Percentiles rank a stretch among this genome's conserved stretches.
phyloP scores from a whole-genome alignment of 225 moss, liverwort and hornwort genomes.

The Asterella californica region DNA sequence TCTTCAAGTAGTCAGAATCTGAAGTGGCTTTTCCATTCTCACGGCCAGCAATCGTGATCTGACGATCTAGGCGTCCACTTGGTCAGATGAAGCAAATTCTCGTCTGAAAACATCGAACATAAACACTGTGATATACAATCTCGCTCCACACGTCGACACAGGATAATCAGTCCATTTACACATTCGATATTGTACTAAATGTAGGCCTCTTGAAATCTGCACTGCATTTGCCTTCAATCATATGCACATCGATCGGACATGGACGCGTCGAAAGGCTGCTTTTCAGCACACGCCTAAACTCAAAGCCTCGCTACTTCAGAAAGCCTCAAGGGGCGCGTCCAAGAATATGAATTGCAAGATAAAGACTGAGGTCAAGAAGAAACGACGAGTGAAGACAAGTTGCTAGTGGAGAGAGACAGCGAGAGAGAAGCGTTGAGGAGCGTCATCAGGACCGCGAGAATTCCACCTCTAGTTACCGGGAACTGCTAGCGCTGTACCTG shows the following conservation, averaged over 20 bases:
- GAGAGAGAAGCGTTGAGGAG: too few relatives aligned
- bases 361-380: background rate
- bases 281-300: background rate
- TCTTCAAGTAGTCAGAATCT: background rate
- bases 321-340: background rate
- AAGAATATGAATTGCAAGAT: slow-evolving; percentile 1
- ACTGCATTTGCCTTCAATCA: background rate
- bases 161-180: background rate
- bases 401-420: background rate
- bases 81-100: background rate
- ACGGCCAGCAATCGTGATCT: background rate
- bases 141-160: background rate
- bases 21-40: slow-evolving; percentile 3
- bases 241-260: too few relatives aligned
- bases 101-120: background rate
- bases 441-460: too few relatives aligned
- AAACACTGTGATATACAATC: background rate
- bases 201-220: slow-evolving; percentile 9
- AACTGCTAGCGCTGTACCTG: too few relatives aligned
- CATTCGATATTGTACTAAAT: background rate
- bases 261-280: too few relatives aligned
- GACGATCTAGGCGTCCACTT: background rate
- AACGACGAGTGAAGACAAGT: background rate
- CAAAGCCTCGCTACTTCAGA: background rate
- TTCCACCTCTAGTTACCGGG: too few relatives aligned